Evolutionary conservation across 495 filamentous ascomycete species (phyloP).

Genomic region (Penicillium macrosclerotiorum): DNA sequence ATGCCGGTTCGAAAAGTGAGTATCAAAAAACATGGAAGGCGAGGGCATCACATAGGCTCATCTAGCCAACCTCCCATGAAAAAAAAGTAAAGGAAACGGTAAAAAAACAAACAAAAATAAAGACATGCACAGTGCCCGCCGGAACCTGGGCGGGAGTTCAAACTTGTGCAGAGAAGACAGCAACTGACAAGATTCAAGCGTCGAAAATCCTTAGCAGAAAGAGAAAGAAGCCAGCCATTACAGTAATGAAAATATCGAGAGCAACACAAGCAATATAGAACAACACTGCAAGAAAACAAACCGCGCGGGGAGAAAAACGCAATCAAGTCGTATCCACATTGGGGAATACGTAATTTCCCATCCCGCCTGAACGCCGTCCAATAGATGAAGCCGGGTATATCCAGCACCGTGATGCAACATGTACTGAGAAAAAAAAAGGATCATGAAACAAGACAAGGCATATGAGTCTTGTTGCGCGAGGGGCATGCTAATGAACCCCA

Average conservation of each 20-base stretch:
- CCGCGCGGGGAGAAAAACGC: slow-evolving; percentile 13
- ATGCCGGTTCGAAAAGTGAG: background rate
- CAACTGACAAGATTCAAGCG: background rate
- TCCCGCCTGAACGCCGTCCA: slow-evolving; percentile 42
- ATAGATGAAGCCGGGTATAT: slow-evolving; percentile 54
- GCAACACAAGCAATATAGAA: slow-evolving; percentile 7
- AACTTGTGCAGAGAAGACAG: background rate
- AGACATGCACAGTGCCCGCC: slow-evolving; percentile 3
- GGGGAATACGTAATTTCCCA: slow-evolving; percentile 24
- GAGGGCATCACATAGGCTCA: slow-evolving; percentile 2
- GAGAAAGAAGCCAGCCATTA: slow-evolving; percentile 27
- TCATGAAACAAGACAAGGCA: slow-evolving; percentile 16
- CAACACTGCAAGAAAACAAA: slow-evolving; percentile 17
- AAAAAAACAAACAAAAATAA: too few species aligned
- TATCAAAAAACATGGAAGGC: background rate
- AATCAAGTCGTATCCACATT: slow-evolving; percentile 29
- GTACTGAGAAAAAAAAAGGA: slow-evolving; percentile 39
- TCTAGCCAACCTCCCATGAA: slow-evolving; percentile 5
- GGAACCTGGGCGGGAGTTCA: background rate
- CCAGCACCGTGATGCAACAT: slow-evolving; percentile 55
- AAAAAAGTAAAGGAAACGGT: background rate
- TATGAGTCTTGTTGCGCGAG: slow-evolving; percentile 1
- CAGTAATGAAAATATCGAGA: slow-evolving; percentile 23
- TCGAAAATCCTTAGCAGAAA: slow-evolving; percentile 7
- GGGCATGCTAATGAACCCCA: background rate